Evolutionary conservation across 208 protist genomes (phyloP).

Genomic region (Trypanosoma cruzi): DNA sequence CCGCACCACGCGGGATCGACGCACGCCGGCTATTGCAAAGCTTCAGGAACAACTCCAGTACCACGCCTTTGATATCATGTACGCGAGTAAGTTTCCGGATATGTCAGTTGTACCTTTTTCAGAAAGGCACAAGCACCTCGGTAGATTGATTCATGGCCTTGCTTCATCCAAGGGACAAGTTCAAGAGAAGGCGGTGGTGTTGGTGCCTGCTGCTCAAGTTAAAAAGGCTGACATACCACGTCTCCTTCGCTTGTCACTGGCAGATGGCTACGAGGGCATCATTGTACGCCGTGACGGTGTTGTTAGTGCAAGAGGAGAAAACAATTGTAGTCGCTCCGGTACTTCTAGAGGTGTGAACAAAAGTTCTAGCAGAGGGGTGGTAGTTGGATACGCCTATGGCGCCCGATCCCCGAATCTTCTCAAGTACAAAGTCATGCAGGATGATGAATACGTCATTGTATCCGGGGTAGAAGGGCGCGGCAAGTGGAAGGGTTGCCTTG

Average conservation of each 20-base stretch:
- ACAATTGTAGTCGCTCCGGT: not conserved
- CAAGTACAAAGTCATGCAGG: constrained; percentile 92
- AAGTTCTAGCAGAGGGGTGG: not conserved
- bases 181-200: constrained; percentile 36
- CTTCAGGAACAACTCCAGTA: constrained; percentile 79
- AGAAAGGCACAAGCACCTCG: constrained; percentile 48
- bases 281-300: constrained; percentile 73
- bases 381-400: constrained; percentile 76
- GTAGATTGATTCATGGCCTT: constrained; percentile 27
- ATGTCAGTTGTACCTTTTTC: constrained; percentile 42
- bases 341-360: not conserved
- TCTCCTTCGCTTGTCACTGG: constrained; percentile 45
- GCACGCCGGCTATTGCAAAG: too few species aligned
- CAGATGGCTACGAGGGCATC: constrained; percentile 82
- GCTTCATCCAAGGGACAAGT: constrained; percentile 17
- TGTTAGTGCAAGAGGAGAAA: constrained; percentile 8
- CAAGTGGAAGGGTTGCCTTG: constrained; percentile 82
- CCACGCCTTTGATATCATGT: constrained; percentile 88
- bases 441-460: constrained; percentile 89
- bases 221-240: constrained; percentile 37
- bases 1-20: constrained; percentile 64
- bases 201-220: constrained; percentile 52
- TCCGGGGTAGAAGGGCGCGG: constrained; percentile 79
- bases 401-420: constrained; percentile 79
- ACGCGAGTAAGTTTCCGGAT: constrained; percentile 42